Base-by-base conservation (phyloP, 169 alveolate genomes). In the Plasmodium vinckei region DNA sequence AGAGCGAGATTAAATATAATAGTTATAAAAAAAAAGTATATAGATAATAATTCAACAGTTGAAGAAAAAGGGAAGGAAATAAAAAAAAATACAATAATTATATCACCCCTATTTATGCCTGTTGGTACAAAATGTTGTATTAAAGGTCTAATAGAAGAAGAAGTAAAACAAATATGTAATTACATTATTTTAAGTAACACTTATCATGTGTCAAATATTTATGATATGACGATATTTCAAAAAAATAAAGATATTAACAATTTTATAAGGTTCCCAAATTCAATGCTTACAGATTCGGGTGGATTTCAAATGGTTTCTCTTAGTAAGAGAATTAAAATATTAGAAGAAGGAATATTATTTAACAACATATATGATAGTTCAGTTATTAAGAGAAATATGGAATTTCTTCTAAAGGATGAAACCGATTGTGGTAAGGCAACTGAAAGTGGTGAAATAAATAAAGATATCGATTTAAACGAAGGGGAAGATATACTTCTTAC, bases 71-170 rank as follows among this genome's bases (percentile, higher is more conserved):
- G 10, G 97, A 98, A 27, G 92, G 98, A 5, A 92, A 93, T 15
- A 59, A 98, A 72, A 93, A 96, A 13, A 94, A 98, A 63, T 99
- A 99, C 19, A 99, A 97, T 94, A 44, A 99, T 99, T 3, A 88
- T 94, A 54, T 98, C 99, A 9, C 99, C 99, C 10, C 96, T 98
- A 0, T 98, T 98, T 91, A 98, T 98, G 99, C 99, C 99, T 15
- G 99, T 98, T 15, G 99, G 99, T 9, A 99, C 99, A 15, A 97
- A 98, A 90, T 99, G 99, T 49, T 96, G 99, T 33, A 87, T 95
- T 61, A 94, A 94, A 70, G 96, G 95, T 15, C 15, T 94, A 25
- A 68, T 59, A 21, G 69, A 56, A 49, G 92, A 92, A 46, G 75
- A 89, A 54, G 93, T 88, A 59, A 90, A 94, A 12, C 60, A 82